Base-by-base conservation (phyloP, 2,329 filamentous ascomycete species). In the Diaporthe amygdali region DNA sequence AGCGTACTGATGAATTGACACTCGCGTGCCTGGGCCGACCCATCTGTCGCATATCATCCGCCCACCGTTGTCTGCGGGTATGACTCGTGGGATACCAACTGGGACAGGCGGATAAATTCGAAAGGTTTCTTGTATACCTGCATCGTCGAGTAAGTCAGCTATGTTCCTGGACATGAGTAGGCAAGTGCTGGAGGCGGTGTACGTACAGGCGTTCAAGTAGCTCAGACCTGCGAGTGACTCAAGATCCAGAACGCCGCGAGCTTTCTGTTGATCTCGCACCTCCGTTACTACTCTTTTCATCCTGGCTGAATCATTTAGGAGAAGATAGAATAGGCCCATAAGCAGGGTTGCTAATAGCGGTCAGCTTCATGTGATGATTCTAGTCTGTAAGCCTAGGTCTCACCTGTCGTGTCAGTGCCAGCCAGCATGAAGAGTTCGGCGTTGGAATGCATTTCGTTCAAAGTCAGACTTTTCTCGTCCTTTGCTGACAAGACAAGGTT, bases 1-100 rank as follows among this genome's bases (percentile, higher is more conserved):
- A 3, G 84, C 79, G 75, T 80, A 85, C 27, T 87, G 84, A 47
- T 82, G 81, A 1, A 87, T 79, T 0, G 81, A 80, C 0, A 87
- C 79, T 3, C 77, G 74, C 0, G 82, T 86, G 47, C 76, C 75
- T 49, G 78, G 75, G 1, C 81, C 79, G 0, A 84, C 72, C 39
- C 72, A 79, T 15, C 74, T 52, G 15, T 77, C 79, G 37, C 74
- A 74, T 56, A 83, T 78, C 0, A 64, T 74, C 1, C 76, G 78
- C 2, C 83, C 83, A 6, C 78, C 79, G 12, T 71, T 61, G 4
- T 77, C 76, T 34, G 32, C 22, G 5, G 63, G 39, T 5, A 75
- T 74, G 22, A 76, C 59, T 1, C 82, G 39, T 0, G 79, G 79
- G 9, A 81, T 47, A 0, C 76, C 77, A 8, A 70, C 67, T 0